These are phyloP conservation scores for Exophiala xenobiotica DNA, from an alignment of 2,329 filamentous ascomycete species.

Conservation along the genomic window DNA sequence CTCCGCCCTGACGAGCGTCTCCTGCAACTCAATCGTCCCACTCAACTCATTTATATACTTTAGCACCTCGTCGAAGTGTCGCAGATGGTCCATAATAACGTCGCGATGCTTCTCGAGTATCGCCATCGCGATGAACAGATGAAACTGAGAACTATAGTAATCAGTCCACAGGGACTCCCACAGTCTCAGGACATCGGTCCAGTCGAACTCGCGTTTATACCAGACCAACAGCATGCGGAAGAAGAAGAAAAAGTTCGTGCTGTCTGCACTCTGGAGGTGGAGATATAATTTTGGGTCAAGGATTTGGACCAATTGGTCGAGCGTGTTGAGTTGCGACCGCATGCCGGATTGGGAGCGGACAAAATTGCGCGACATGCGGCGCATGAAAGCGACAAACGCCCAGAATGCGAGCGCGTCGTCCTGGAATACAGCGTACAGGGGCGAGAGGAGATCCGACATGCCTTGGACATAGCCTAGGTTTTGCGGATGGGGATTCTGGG, in stretches of 20 bases:
- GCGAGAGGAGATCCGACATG: conserved; percentile 95
- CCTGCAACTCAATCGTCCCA: conserved; percentile 84
- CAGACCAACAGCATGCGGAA: conserved; percentile 96
- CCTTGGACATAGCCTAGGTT: conserved; percentile 96
- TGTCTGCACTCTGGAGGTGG: conserved; percentile 85
- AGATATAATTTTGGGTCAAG: conserved; percentile 94
- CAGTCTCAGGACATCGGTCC: conserved; percentile 78
- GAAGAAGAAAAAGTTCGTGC: conserved; percentile 99
- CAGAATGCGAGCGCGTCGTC: conserved; percentile 97
- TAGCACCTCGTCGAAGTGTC: conserved; percentile 93
- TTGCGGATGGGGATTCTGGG: conserved; percentile 42
- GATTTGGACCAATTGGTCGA: conserved; percentile 93
- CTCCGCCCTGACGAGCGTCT: conserved; percentile 84
- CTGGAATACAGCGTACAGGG: conserved; percentile 95
- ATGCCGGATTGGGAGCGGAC: conserved; percentile 94
- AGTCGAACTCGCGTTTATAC: conserved; percentile 97
- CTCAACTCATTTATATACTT: conserved; percentile 98
- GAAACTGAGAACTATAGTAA: conserved; percentile 82
- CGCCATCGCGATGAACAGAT: conserved; percentile 88
- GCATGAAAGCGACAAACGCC: conserved; percentile 95
- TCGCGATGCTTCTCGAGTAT: conserved; percentile 95
- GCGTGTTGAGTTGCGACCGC: conserved; percentile 82
- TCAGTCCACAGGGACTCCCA: conserved; percentile 98
- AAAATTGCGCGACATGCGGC: conserved; percentile 97
- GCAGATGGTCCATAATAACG: conserved; percentile 90